phyloP scores from a whole-genome alignment of 345 rosid species.

The Sapria himalayana region DNA sequence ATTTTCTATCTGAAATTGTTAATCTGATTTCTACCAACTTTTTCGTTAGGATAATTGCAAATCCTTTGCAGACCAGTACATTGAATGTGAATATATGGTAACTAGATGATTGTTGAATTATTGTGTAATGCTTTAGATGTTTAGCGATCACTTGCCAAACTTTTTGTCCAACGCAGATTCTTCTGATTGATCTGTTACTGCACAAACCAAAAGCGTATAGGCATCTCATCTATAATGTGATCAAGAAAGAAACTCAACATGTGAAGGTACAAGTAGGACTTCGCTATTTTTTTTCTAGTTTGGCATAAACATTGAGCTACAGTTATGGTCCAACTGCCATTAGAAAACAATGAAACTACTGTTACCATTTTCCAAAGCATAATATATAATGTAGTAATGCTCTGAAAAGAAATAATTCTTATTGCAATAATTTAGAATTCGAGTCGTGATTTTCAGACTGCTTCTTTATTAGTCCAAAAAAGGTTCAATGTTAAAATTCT shows the following conservation, averaged over 20 bases:
- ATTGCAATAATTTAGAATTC: no score
- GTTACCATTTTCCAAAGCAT: neutral
- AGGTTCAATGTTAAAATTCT: no score
- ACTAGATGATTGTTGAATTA: conserved; percentile 1
- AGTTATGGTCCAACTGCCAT: no score
- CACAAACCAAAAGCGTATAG: conserved; percentile 60
- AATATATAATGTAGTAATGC: neutral
- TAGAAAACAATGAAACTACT: no score
- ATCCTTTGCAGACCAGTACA: conserved; percentile 51
- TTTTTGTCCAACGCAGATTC: conserved; percentile 21
- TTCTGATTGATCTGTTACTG: conserved; percentile 68
- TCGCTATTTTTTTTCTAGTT: neutral
- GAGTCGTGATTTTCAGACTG: no score
- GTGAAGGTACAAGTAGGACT: conserved; percentile 22
- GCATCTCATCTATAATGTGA: conserved; percentile 51
- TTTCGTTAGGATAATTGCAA: conserved; percentile 34
- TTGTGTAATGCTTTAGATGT: neutral
- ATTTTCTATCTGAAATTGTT: neutral
- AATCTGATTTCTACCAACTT: no score
- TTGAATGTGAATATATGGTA: conserved; percentile 76
- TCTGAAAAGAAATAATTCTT: neutral
- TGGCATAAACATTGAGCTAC: no score
- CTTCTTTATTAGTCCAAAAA: no score
- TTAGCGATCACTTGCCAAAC: neutral
- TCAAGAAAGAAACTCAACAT: conserved; percentile 22